phyloP scores from a whole-genome alignment of 1,284 basidiomycete species.

The Cryptococcus depauperatus region DNA sequence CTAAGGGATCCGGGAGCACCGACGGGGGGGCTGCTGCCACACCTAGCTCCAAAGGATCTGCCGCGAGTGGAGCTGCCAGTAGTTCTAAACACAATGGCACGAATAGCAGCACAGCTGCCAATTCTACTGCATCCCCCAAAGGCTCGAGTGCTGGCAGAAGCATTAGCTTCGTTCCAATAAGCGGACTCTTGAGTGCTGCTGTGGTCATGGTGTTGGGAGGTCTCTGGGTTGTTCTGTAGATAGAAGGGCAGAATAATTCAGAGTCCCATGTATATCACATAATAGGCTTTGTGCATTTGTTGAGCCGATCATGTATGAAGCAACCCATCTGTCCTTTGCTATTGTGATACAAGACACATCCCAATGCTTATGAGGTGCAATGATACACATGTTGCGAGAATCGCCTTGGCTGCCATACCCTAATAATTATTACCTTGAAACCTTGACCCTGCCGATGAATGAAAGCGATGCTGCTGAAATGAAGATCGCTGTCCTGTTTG shows the following conservation, averaged over 20 bases:
- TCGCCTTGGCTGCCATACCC: too few relatives aligned
- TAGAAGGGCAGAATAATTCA: not conserved
- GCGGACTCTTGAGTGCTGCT: constrained; percentile 1
- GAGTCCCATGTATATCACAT: not conserved
- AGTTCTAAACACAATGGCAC: too few relatives aligned
- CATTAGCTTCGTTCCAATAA: constrained; percentile 1
- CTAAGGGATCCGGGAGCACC: too few relatives aligned
- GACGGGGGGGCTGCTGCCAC: too few relatives aligned
- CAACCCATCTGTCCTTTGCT: not conserved
- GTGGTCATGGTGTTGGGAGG: constrained; percentile 2
- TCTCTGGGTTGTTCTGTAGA: constrained; percentile 3
- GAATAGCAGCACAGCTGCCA: too few relatives aligned
- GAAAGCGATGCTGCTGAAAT: constrained; percentile 3
- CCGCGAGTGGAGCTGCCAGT: too few relatives aligned
- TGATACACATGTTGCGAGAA: too few relatives aligned
- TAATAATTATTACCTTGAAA: constrained; percentile 3
- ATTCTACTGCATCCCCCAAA: too few relatives aligned
- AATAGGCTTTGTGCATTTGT: not conserved
- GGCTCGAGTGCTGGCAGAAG: constrained; percentile 2
- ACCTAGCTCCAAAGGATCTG: too few relatives aligned
- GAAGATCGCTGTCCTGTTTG: constrained; percentile 3
- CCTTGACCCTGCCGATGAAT: too few relatives aligned
- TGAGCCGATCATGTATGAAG: not conserved
- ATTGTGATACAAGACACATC: too few relatives aligned
- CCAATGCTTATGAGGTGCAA: too few relatives aligned